phyloP scores from a whole-genome alignment of 2,329 filamentous ascomycete genomes.

The Trichophyton schoenleinii region DNA sequence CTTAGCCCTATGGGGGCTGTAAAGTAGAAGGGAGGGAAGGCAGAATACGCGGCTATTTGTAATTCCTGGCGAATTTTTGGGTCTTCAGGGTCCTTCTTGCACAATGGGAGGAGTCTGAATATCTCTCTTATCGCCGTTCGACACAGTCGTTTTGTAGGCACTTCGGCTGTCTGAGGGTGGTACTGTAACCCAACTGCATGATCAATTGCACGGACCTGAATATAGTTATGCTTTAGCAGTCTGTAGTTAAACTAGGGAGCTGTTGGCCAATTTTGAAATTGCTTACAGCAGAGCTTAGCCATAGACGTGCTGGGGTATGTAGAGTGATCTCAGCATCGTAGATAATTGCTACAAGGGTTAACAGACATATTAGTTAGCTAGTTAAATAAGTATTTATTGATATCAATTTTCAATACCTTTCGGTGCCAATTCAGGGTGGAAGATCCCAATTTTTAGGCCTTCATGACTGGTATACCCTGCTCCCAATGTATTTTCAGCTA shows the following conservation, averaged over 20 bases:
- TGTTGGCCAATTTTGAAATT: background rate
- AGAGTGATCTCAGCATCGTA: slow-evolving; percentile 10
- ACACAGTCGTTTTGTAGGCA: slow-evolving; percentile 10
- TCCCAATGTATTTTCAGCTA: slow-evolving; percentile 11
- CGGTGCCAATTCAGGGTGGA: slow-evolving; percentile 16
- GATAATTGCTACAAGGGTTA: background rate
- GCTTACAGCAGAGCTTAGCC: slow-evolving; percentile 12
- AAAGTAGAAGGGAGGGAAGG: slow-evolving; percentile 11
- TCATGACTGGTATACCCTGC: slow-evolving; percentile 11
- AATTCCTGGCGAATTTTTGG: slow-evolving; percentile 11
- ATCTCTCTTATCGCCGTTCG: slow-evolving; percentile 9
- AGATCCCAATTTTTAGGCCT: slow-evolving; percentile 12
- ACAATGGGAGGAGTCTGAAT: slow-evolving; percentile 9
- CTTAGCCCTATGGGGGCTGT: slow-evolving; percentile 9
- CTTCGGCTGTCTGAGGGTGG: slow-evolving; percentile 9
- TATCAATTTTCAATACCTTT: slow-evolving; percentile 8
- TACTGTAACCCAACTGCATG: slow-evolving; percentile 14
- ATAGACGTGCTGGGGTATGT: slow-evolving; percentile 9
- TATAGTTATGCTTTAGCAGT: background rate
- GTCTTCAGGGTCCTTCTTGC: slow-evolving; percentile 10
- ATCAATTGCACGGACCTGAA: slow-evolving; percentile 12
- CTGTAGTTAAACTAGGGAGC: background rate
- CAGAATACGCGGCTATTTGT: slow-evolving; percentile 10
- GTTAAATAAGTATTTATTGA: no score
- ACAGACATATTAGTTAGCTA: background rate